A percentile compares a stretch with the other conserved stretches of the same genome.
Evolutionary conservation across 139 green algal species (phyloP).

Genomic region (Desmodesmus armatus): DNA sequence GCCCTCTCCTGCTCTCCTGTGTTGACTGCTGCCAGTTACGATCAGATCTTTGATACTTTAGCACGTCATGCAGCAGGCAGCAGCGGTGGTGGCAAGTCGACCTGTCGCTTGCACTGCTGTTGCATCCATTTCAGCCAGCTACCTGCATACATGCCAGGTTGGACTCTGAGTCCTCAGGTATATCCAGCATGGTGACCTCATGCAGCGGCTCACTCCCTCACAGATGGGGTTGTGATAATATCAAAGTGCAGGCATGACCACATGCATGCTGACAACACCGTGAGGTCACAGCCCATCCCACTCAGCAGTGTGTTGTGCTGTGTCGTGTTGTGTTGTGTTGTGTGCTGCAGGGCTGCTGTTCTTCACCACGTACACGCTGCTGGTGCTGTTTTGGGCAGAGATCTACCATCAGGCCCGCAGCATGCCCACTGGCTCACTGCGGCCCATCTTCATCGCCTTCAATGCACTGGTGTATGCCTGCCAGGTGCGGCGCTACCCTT

Average conservation of each 20-base stretch:
- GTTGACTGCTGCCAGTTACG: too few relatives aligned
- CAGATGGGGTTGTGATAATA: too few relatives aligned
- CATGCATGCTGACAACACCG: neutral
- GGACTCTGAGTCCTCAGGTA: too few relatives aligned
- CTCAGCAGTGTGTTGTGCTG: neutral
- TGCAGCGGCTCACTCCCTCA: too few relatives aligned
- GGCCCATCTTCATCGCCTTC: constrained; percentile 86
- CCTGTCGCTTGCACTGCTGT: too few relatives aligned
- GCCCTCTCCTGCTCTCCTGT: neutral
- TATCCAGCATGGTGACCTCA: too few relatives aligned
- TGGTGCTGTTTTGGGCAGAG: constrained; percentile 99
- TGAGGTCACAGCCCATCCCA: neutral
- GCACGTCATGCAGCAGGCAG: too few relatives aligned
- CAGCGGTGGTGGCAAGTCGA: too few relatives aligned
- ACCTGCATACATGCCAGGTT: too few relatives aligned
- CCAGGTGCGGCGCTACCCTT: constrained; percentile 76
- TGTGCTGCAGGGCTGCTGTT: constrained; percentile 88
- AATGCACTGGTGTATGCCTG: constrained; percentile 91
- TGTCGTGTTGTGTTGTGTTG: neutral
- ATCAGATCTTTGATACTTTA: too few relatives aligned
- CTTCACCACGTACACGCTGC: constrained; percentile 98
- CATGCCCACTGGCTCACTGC: constrained; percentile 82
- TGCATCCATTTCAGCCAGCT: too few relatives aligned
- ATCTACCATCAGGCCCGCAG: constrained; percentile 97
- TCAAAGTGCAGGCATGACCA: neutral